Conservation (phyloP, 2,329 filamentous ascomycete species). For the Periconia macrospinosa region DNA sequence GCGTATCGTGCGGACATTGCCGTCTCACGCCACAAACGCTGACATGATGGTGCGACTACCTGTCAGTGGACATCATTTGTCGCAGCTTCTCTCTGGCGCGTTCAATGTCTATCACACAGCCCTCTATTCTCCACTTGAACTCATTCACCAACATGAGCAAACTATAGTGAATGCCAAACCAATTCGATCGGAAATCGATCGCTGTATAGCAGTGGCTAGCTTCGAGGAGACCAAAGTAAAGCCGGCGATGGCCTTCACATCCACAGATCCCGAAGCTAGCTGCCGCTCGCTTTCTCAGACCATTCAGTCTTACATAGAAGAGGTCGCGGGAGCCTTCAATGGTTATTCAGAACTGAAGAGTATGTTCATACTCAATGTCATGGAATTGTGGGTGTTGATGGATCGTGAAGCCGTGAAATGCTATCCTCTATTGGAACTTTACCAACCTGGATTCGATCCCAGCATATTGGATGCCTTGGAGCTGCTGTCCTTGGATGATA, state of each 20-base stretch:
- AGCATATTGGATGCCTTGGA: conserved; percentile 60
- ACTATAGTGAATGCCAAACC: conserved; percentile 14
- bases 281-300: conserved; percentile 35
- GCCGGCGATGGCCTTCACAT: conserved; percentile 11
- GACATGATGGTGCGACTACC: conserved; percentile 23
- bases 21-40: conserved; percentile 29
- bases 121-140: conserved; percentile 11
- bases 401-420: conserved; percentile 51
- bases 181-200: conserved; percentile 10
- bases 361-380: conserved; percentile 54
- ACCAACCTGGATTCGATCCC: conserved; percentile 54
- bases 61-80: conserved; percentile 18
- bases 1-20: conserved; percentile 49
- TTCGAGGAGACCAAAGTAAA: conserved; percentile 20
- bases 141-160: conserved; percentile 17
- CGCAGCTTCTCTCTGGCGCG: background rate
- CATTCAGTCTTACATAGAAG: conserved; percentile 42
- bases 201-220: conserved; percentile 13
- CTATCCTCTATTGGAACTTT: conserved; percentile 55
- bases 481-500: conserved; percentile 49
- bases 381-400: conserved; percentile 62
- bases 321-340: conserved; percentile 44
- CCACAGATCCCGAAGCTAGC: background rate
- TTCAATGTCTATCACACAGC: background rate
- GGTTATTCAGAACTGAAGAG: conserved; percentile 55